Evolutionary conservation across 768 basidiomycete genomes (phyloP), one percentile per base, ranked within the genome.

Genomic region (Lyophyllum atratum): DNA sequence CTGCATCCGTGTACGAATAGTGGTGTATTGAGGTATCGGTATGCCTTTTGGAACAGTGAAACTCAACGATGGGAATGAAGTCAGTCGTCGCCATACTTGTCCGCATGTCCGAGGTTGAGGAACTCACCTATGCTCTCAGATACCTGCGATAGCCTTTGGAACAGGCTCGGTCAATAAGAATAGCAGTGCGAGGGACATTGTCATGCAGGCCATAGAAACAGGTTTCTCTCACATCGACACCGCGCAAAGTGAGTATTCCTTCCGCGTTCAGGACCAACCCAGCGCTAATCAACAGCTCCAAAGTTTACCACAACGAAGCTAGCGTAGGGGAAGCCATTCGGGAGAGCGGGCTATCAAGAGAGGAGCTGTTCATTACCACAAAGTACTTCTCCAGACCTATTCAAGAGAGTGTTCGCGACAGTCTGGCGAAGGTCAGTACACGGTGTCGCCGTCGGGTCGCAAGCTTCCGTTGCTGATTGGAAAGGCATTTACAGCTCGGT

Each of bases 291-390:
- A 10, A 12, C 62, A n/a, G 60, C 61, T 74, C 40, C n/a, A 72
- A 72, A 73, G 82, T 69, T 37, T 79, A 79, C 54, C 52, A 66
- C 21, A 73, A 71, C 17, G 73, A 74, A 66, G 68, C 67, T 12
- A 73, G 73, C 47, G 74, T 77, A 31, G 76, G 76, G 2, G 57
- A 64, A 39, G 78, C 77, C 24, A 75, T 83, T 48, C 69, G 69
- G n/a, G 76, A 83, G 56, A 80, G 76, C 40, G 81, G 80, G 0
- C 59, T 84, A 5, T 56, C 64, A 25, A 76, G 83, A 31, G 68
- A 73, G 21, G 73, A 82, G 1, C 49, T 85, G 8, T 85, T 71
- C 55, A 67, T 86, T 34, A 84, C 84, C 1, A 82, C 83, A 17
- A 88, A 89, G 66, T 88, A 81, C 62, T 66, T 65, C 2, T 63